phyloP scores from a whole-genome alignment of 208 protist species.

The Trypanosoma scelopori region DNA sequence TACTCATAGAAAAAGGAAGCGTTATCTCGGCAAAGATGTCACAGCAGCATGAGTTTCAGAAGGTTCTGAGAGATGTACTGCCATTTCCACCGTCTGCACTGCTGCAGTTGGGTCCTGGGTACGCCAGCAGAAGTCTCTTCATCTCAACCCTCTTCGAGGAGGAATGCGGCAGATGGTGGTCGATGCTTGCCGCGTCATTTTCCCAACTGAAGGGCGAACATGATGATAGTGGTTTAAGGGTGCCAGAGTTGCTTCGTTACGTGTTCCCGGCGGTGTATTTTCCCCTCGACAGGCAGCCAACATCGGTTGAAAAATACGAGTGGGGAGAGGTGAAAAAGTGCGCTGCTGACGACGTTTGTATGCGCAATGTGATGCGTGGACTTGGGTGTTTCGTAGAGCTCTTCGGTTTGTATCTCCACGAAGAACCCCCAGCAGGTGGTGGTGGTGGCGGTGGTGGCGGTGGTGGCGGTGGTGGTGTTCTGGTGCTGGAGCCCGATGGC shows the following conservation, averaged over 20 bases:
- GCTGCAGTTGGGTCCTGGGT: slow-evolving; percentile 20
- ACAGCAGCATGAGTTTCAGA: slow-evolving; percentile 41
- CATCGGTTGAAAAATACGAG: slow-evolving; percentile 29
- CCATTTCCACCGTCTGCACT: slow-evolving; percentile 27
- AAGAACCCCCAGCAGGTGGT: not conserved
- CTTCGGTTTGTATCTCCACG: slow-evolving; percentile 60
- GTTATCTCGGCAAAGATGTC: slow-evolving; percentile 33
- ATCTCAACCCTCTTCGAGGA: slow-evolving; percentile 56
- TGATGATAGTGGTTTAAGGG: slow-evolving; percentile 4
- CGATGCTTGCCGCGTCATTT: slow-evolving; percentile 48
- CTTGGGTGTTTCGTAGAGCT: slow-evolving; percentile 70
- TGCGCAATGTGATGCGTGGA: slow-evolving; percentile 47
- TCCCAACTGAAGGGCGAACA: slow-evolving; percentile 12
- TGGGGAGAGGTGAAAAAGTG: slow-evolving; percentile 36
- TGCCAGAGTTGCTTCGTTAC: slow-evolving; percentile 31
- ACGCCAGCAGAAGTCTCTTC: slow-evolving; percentile 24
- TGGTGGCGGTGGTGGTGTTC: not conserved
- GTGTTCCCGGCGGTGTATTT: slow-evolving; percentile 21
- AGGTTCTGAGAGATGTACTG: slow-evolving; percentile 34
- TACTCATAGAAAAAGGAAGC: slow-evolving; percentile 36
- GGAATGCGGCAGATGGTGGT: slow-evolving; percentile 75
- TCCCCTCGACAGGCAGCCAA: not conserved
- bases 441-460: not conserved
- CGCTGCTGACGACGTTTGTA: slow-evolving; percentile 20
- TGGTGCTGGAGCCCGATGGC: slow-evolving; percentile 52